Evolutionary conservation across 768 basidiomycete genomes (phyloP), one percentile per base, ranked within the genome.

Genomic region (Trametes cinnabarina): DNA sequence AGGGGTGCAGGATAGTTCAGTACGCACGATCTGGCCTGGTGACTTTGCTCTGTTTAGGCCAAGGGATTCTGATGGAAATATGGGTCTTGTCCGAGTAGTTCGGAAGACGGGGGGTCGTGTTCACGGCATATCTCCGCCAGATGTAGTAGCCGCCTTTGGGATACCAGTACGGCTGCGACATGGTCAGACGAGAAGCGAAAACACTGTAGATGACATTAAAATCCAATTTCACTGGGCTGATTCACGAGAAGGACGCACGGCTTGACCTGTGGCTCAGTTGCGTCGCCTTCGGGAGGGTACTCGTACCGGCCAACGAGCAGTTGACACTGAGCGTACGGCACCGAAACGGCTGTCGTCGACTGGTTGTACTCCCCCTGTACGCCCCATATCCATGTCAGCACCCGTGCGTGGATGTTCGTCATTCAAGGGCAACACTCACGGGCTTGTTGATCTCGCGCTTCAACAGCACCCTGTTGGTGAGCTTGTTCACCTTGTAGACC

Each of bases 241-340:
- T 19, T 2, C 4, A 3, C 9, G n/a, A n/a, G 28, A 12, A 30
- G 25, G 8, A 68, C 72, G 42, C 62, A 72, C 71, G 71, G 70
- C 34, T 66, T 60, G 23, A 63, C 60, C 37, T 62, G 53, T 9
- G 70, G 58, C 51, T 71, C 66, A 6, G 60, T 46, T 3, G 51
- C 54, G n/a, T 61, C 63, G 28, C 55, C 65, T 47, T 61, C 68
- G n/a, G 80, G 72, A 28, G 84, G 81, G 59, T 86, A 79, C 62
- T 84, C 82, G 65, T 79, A 81, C 60, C 86, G 78, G 15, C 88
- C 88, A 51, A 93, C 70, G 68, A 83, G 89, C 23, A 94, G 79
- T 67, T 93, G 91, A 68, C 90, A 90, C 65, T 82, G 79, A 1
- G 90, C 88, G 68, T 94, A 94, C 69, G 89, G 87, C 56, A 85